A percentile compares a stretch with the other conserved stretches of the same genome.
Conservation (phyloP, 345 rosid species). For the Excoecaria agallocha region DNA sequence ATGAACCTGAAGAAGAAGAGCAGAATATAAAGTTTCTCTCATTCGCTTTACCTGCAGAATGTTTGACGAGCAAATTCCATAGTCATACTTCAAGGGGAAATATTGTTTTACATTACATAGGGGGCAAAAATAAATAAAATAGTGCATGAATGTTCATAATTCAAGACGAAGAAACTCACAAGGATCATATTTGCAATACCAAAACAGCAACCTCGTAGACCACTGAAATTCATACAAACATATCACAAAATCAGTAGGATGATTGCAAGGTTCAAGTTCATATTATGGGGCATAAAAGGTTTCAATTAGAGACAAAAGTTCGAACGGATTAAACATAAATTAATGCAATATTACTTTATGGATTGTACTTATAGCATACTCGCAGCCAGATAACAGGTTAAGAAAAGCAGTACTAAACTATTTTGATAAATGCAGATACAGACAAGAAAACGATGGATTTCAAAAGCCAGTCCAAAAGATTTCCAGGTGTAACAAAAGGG, state of each 20-base stretch:
- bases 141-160: not conserved
- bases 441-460: not conserved
- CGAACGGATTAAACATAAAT: not conserved
- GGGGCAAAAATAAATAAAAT: not conserved
- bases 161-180: constrained; percentile 51
- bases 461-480: not conserved
- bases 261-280: constrained; percentile 7
- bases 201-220: constrained; percentile 88
- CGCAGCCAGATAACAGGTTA: not conserved
- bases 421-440: not conserved
- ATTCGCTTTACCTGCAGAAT: constrained; percentile 77
- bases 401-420: not conserved
- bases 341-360: not conserved
- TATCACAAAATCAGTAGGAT: constrained; percentile 29
- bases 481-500: not conserved
- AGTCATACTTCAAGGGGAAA: constrained; percentile 9
- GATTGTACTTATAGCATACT: not conserved
- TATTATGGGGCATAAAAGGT: not conserved
- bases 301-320: not conserved
- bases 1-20: constrained; percentile 89
- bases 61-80: constrained; percentile 11
- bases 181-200: constrained; percentile 97
- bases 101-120: not conserved
- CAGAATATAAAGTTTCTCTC: constrained; percentile 86
- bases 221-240: constrained; percentile 58